Base-by-base conservation (phyloP, 2,329 filamentous ascomycete species). In the Rutstroemia sp. region DNA sequence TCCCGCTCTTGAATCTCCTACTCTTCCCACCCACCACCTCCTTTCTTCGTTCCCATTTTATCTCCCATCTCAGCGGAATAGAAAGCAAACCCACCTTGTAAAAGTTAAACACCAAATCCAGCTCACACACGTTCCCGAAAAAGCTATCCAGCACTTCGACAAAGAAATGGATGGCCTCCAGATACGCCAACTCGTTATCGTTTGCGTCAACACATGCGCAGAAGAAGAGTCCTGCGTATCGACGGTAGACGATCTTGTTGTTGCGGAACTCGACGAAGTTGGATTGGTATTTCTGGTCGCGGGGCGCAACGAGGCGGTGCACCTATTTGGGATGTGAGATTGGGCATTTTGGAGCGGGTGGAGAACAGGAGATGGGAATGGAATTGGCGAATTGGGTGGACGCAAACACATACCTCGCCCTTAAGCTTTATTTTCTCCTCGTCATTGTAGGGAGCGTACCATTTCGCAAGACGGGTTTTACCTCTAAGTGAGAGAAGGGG, bases 341-440 rank as follows among this genome's bases (percentile, higher is more conserved):
- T 12, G 34, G 38, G n/a, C 2, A 23, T 23, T 23, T 23, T 23
- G 30, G 12, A 23, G 40, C 19, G 48, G 44, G 59, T n/a, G 47
- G 48, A 48, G 12, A 16, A 34, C 52, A 34, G 14, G 44, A 53
- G 36, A 19, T 21, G 38, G 17, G 51, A 30, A 39, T 40, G 45
- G 44, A 39, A 17, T 14, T 30, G 14, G 42, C 36, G 53, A 8
- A 12, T 40, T 56, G 23, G 12, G 50, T 57, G 38, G 23, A 23
- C 5, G 23, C 23, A 23, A 23, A 23, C 3, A 51, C 76, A 57
- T 75, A 90, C 88, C 78, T 99, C 94, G 80, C 94, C 94, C 75
- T 99, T 99, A 67, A 99, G 80, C 76, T 96, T 96, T 73, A 99
- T 89, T 78, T 99, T 99, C 73, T 99, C 91, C 73, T 97, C 92